Conservation (phyloP, 352 stramenopile species). For the Aphanomyces euteiches region DNA sequence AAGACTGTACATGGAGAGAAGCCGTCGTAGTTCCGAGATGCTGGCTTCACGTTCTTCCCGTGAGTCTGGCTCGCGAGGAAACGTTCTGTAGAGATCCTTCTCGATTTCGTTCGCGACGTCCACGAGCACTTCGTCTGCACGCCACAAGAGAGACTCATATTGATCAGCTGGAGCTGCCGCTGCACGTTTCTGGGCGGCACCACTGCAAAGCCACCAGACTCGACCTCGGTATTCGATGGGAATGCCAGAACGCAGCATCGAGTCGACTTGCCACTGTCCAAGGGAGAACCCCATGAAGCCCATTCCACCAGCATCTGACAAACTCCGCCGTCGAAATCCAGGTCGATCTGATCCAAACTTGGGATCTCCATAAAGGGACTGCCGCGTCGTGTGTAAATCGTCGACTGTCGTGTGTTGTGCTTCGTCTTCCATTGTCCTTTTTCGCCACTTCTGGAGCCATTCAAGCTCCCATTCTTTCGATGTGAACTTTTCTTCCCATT, state of each 20-base stretch:
- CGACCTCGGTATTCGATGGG: conserved; percentile 58
- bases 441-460: conserved; percentile 29
- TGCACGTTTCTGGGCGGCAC: conserved; percentile 48
- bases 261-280: conserved; percentile 52
- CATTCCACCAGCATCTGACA: conserved; percentile 25
- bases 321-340: conserved; percentile 21
- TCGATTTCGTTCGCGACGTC: conserved; percentile 73
- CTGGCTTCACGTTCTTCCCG: conserved; percentile 36
- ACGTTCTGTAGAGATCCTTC: conserved; percentile 84
- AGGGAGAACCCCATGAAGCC: conserved; percentile 30
- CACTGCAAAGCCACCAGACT: conserved; percentile 82
- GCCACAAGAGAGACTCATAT: conserved; percentile 53
- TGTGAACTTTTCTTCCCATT: conserved; percentile 31
- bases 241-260: conserved; percentile 56
- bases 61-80: conserved; percentile 42
- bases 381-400: neutral
- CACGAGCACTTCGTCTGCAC: conserved; percentile 51
- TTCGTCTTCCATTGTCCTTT: conserved; percentile 10
- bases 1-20: conserved; percentile 82
- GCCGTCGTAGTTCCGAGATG: conserved; percentile 62
- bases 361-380: neutral
- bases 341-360: neutral
- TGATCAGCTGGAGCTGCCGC: conserved; percentile 38
- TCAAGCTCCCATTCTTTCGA: conserved; percentile 30
- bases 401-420: neutral